These are phyloP conservation scores for Starmerella tilneyi DNA, from an alignment of 805 yeast species.

Conservation along the genomic window DNA sequence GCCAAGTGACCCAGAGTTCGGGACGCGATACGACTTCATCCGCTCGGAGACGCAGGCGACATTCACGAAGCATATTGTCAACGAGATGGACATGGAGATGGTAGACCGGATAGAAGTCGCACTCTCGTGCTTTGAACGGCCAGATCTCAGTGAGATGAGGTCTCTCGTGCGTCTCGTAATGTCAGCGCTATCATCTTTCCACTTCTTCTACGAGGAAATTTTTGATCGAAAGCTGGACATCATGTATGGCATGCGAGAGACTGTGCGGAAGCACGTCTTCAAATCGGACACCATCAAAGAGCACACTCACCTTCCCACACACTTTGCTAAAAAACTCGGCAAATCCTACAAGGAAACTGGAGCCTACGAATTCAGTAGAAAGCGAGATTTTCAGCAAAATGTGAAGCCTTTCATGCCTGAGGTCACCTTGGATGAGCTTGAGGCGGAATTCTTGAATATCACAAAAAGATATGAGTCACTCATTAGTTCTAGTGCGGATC, in stretches of 20 bases:
- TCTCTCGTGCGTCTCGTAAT: conserved; percentile 22
- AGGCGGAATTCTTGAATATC: conserved; percentile 11
- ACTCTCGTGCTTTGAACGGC: conserved; percentile 25
- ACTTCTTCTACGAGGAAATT: conserved; percentile 22
- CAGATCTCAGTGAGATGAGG: conserved; percentile 26
- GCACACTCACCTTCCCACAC: not conserved
- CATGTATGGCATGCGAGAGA: not conserved
- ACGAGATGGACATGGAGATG: conserved; percentile 22
- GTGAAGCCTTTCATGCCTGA: not conserved
- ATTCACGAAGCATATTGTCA: conserved; percentile 16
- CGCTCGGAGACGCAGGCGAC: conserved; percentile 14
- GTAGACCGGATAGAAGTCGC: conserved; percentile 22
- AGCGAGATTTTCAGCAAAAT: not conserved
- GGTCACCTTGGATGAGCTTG: conserved; percentile 8
- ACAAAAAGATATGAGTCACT: conserved; percentile 15
- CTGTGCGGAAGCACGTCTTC: conserved; percentile 1
- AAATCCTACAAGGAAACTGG: conserved; percentile 18
- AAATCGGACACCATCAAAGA: not conserved
- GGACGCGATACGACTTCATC: conserved; percentile 10
- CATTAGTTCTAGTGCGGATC: conserved; percentile 15
- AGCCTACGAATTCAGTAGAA: conserved; percentile 11
- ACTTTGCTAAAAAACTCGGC: not conserved
- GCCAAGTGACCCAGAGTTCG: conserved; percentile 20
- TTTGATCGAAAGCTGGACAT: conserved; percentile 10
- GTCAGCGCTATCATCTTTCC: conserved; percentile 23